Base-by-base conservation (phyloP, 257 asterid genomes). In the Osmanthus fragrans region DNA sequence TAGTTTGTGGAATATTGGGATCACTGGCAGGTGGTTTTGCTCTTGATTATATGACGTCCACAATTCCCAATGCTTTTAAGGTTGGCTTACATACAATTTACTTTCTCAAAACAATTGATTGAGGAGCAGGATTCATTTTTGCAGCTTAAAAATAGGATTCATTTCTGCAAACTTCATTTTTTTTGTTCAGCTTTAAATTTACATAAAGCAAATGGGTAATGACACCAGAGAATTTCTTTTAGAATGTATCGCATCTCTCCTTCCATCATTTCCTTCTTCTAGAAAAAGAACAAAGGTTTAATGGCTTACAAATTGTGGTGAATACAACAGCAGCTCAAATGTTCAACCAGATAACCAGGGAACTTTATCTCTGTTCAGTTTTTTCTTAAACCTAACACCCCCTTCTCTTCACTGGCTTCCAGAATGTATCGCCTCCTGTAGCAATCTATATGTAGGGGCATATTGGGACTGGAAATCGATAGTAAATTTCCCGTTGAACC, bases 61-160 rank as follows among this genome's bases (percentile, higher is more conserved):
- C 98, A 3, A 76, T 96, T 79, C 34, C 91, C 74, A 96, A 92
- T 88, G 98, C 99, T 73, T 96, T 96, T 80, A 96, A 92, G 97
- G 99, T 90, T 78, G 32, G 68, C 54, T 18, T 42, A 42, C 67
- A 66, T 73, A 66, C 58, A 15, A 40, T 25, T 33, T 11, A 74
- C 65, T 32, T 78, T 39, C 64, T 19, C 67, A 58, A 25, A 16
- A 75, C n/a, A 56, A 72, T 77, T 75, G 37, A 63, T 63, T 23
- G 34, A 42, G 60, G 8, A 66, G 67, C 51, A 65, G 13, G 73
- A 40, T 71, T 58, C 74, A 13, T 16, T 56, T 58, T 58, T 37
- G 33, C 49, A 42, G 49, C 49, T 42, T 42, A 42, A 42, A 2
- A 42, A 42, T 10, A 42, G 49, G 49, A 42, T 42, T 42, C 16